These are phyloP conservation scores for Venturia asperata DNA, from an alignment of 2,329 filamentous ascomycete genomes.

Conservation along the genomic window DNA sequence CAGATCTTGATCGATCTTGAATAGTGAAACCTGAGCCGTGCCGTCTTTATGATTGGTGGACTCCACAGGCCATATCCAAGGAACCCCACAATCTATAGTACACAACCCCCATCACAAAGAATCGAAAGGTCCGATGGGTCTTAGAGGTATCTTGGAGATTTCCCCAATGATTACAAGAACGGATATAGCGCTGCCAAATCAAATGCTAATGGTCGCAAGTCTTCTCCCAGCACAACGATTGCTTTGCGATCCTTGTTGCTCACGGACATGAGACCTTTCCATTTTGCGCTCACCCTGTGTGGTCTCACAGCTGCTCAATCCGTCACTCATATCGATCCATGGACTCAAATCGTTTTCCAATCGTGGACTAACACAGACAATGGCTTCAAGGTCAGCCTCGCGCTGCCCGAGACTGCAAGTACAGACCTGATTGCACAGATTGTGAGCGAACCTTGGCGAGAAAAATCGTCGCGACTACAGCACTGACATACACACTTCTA, in stretches of 20 bases:
- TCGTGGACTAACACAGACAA: neutral
- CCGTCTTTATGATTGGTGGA: neutral
- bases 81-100: neutral
- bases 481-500: neutral
- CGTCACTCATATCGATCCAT: neutral
- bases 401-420: neutral
- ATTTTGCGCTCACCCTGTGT: neutral
- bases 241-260: neutral
- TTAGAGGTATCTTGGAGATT: neutral
- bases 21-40: too few relatives aligned
- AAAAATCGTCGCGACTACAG: neutral
- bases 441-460: neutral
- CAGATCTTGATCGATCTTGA: too few relatives aligned
- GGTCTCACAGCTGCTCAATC: neutral
- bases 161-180: neutral
- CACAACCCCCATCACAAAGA: neutral
- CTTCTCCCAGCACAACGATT: neutral
- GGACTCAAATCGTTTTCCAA: conserved; percentile 14
- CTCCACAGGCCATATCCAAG: neutral
- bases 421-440: conserved; percentile 13
- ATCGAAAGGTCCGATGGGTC: neutral
- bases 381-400: conserved; percentile 13
- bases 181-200: neutral
- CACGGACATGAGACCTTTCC: neutral
- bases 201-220: neutral